Evolutionary conservation across 208 protist species (phyloP), one percentile per base, ranked within the genome.

Genomic region (Trypanosoma brucei): DNA sequence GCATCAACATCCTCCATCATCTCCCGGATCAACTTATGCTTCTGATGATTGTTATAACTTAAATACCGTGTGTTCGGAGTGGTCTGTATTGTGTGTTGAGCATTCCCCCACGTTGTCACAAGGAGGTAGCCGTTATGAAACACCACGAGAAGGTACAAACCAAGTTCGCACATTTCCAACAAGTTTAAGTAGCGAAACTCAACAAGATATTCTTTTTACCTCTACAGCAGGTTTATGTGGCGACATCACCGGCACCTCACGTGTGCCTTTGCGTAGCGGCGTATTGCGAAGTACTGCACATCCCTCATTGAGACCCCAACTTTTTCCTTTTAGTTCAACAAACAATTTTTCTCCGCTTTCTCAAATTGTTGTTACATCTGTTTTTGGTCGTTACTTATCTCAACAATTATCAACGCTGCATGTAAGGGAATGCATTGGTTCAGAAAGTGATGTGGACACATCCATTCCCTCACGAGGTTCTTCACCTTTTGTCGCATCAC

Each of bases 61-160:
- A 11, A n/a, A 54, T 54, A 54, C 31, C 8, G 50, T 54, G 22
- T 14, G 36, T 7, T 67, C 40, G 2, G 62, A 59, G 13, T 67
- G 62, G 62, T 67, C 62, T 5, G 14, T 53, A 14, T 42, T 67
- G 8, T 59, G 31, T 8, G 33, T 40, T 42, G 42, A 52, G 22
- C 51, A 51, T 13, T 59, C 62, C 2, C 13, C 30, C 1, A 37
- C 35, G 9, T 33, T 14, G 13, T 57, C 60, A 50, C 2, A 30
- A 37, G 3, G 4, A 34, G 51, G 57, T 5, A 34, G 38, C 42
- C 38, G 37, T 51, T 49, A 55, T 50, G 34, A 31, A 33, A 3
- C n/a, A 22, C 22, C 22, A 22, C 22, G 22, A 22, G 22, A 22
- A 22, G 22, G 22, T 22, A 22, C 0, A 22, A 22, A 22, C 22